phyloP scores from a whole-genome alignment of 148 eudicot species.

The Drosera capensis region DNA sequence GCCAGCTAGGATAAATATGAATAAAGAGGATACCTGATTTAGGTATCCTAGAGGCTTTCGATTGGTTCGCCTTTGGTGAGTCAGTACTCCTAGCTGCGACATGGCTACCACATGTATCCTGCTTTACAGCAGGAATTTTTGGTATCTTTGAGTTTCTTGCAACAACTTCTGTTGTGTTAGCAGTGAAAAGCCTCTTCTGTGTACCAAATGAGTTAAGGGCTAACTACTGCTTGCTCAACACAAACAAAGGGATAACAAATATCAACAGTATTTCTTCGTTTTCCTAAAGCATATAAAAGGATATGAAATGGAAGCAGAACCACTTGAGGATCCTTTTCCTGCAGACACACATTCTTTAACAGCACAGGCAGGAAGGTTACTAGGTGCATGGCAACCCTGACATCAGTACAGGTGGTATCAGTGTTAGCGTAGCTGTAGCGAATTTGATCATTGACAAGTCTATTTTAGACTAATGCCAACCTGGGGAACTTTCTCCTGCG shows the following conservation, averaged over 20 bases:
- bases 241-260: background rate
- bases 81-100: slow-evolving; percentile 14
- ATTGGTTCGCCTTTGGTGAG: slow-evolving; percentile 17
- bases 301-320: slow-evolving; percentile 49
- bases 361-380: slow-evolving; percentile 12
- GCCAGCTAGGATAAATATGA: background rate
- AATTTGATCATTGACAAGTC: background rate
- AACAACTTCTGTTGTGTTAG: slow-evolving; percentile 22
- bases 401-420: background rate
- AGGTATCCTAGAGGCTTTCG: slow-evolving; percentile 25
- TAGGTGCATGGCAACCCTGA: slow-evolving; percentile 6
- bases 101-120: slow-evolving; percentile 19
- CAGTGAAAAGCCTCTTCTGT: slow-evolving; percentile 53
- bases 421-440: background rate
- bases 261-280: too few species aligned
- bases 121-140: slow-evolving; percentile 32
- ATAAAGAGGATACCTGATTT: slow-evolving; percentile 32
- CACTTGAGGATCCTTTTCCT: slow-evolving; percentile 21
- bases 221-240: slow-evolving; percentile 1
- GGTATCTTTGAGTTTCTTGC: slow-evolving; percentile 51
- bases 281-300: too few species aligned
- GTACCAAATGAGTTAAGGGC: slow-evolving; percentile 51
- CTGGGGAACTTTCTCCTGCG: slow-evolving; percentile 8
- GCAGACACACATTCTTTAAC: slow-evolving; percentile 21
- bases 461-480: background rate